Base-by-base conservation (phyloP, 352 stramenopile species). In the Pythium phragmiticola region DNA sequence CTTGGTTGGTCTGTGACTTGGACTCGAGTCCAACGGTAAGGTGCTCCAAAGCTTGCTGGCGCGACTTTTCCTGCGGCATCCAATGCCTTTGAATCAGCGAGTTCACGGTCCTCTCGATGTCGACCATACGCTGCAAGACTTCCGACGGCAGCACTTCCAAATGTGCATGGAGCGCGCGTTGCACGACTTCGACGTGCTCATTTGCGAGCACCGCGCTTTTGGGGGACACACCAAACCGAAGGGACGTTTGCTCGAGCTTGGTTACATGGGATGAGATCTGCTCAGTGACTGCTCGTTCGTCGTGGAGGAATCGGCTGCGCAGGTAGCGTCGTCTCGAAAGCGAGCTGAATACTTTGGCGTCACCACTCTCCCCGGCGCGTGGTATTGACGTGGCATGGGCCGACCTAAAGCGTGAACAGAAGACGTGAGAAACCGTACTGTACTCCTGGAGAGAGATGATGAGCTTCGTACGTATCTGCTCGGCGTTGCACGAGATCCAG, bases 71-170 rank as follows among this genome's bases (percentile, higher is more conserved):
- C 65, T 78, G 70, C 13, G 79, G 77, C 12, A 77, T 58, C 82
- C 82, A 92, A 56, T 90, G 69, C 9, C 63, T 75, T 47, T 73
- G 69, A 41, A 92, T 88, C 21, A 80, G 34, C 6, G 33, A 13
- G 36, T 83, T 89, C 11, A 80, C 77, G 5, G 39, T 21, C 28
- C 73, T 74, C 57, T 92, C 82, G 26, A 75, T 75, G 0, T 76
- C 63, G 23, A 89, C 55, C 79, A 92, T 92, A 26, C 65, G 72
- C 46, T 77, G 63, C 42, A 90, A 74, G 0, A 90, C 77, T 1
- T 82, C 69, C 0, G 74, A 65, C 9, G 82, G 75, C 1, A 90
- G 54, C 11, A 88, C 69, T 64, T 87, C 77, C 9, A 90, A 65
- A 63, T 90, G 82, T 0, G 71, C 76, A 28, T 87, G 73, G 30